Conservation (phyloP, 257 asterid species). For the Solanum lycopersicoides region DNA sequence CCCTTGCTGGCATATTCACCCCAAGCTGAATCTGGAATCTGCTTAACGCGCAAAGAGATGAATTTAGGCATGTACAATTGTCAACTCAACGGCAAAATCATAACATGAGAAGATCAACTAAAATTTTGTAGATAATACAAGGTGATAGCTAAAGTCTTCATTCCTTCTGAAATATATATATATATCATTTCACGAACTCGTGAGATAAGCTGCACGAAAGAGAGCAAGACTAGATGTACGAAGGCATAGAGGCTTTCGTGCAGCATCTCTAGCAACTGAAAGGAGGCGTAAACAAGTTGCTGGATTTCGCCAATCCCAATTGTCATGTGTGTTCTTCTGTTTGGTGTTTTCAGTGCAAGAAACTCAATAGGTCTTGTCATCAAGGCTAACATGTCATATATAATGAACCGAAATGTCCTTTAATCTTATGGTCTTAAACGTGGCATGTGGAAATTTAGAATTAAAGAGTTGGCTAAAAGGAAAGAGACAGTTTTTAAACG, state of each 20-base stretch:
- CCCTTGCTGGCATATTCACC: slow-evolving; percentile 98
- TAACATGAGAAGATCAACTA: neutral
- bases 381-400: neutral
- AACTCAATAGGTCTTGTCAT: neutral
- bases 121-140: neutral
- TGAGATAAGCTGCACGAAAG: neutral
- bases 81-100: neutral
- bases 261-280: neutral
- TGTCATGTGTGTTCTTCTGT: neutral
- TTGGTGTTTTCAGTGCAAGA: neutral
- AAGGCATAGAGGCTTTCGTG: neutral
- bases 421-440: neutral
- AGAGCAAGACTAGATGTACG: neutral
- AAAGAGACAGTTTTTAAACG: neutral
- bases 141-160: neutral
- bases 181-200: neutral
- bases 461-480: neutral
- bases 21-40: slow-evolving; percentile 98
- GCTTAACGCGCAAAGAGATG: slow-evolving; percentile 8
- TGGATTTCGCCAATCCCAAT: neutral
- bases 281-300: neutral
- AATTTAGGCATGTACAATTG: neutral
- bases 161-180: neutral
- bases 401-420: neutral
- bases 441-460: neutral